Conservation (phyloP, 2,329 filamentous ascomycete genomes). For the Cordyceps fumosorosea region DNA sequence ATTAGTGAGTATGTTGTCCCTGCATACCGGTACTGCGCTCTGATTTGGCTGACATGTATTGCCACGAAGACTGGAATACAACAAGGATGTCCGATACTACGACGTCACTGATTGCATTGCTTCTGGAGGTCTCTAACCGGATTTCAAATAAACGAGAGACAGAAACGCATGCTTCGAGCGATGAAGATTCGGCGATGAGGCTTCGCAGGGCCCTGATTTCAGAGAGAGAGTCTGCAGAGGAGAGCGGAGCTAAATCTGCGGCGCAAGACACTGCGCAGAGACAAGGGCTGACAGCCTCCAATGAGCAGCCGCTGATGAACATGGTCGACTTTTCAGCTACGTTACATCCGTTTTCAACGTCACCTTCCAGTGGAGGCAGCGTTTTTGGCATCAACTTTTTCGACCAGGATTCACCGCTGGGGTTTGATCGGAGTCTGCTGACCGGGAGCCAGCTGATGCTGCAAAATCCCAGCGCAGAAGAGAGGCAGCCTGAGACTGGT, state of each 20-base stretch:
- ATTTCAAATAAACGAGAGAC: conserved; percentile 26
- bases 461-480: neutral
- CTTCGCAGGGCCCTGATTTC: conserved; percentile 24
- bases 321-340: conserved; percentile 11
- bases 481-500: neutral
- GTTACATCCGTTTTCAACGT: conserved; percentile 12
- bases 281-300: neutral
- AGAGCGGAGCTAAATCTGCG: neutral
- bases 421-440: neutral
- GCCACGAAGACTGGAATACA: conserved; percentile 12
- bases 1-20: conserved; percentile 10
- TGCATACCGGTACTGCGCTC: neutral
- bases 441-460: neutral
- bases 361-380: conserved; percentile 12
- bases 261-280: neutral
- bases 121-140: conserved; percentile 30
- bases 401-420: conserved; percentile 1
- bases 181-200: conserved; percentile 27
- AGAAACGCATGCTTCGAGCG: neutral
- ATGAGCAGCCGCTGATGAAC: neutral
- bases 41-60: neutral
- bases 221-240: neutral
- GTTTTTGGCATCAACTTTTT: conserved; percentile 7
- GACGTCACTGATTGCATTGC: conserved; percentile 25
- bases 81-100: conserved; percentile 27